These are phyloP conservation scores for Fusarium coicis DNA, from an alignment of 2,329 filamentous ascomycete species.

Conservation along the genomic window DNA sequence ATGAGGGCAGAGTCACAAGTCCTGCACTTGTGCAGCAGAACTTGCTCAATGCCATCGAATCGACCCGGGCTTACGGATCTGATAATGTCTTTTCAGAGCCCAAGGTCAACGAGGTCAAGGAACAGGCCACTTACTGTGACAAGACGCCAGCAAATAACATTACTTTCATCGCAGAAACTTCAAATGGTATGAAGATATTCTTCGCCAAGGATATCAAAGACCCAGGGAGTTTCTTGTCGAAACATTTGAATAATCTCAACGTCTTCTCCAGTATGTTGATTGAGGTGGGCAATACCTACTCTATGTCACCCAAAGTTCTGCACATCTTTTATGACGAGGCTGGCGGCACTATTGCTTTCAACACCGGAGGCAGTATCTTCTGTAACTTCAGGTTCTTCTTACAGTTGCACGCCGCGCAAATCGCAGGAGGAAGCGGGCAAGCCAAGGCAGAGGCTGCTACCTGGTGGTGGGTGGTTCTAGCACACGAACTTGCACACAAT, in stretches of 20 bases:
- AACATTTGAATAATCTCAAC: slow-evolving; percentile 71
- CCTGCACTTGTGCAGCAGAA: slow-evolving; percentile 74
- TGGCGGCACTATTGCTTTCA: slow-evolving; percentile 92
- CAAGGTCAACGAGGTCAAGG: slow-evolving; percentile 77
- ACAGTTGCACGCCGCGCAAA: slow-evolving; percentile 73
- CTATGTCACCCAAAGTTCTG: slow-evolving; percentile 72
- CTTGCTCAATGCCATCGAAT: slow-evolving; percentile 80
- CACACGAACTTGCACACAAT: slow-evolving; percentile 96
- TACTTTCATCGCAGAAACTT: slow-evolving; percentile 73
- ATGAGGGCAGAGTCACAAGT: slow-evolving; percentile 67
- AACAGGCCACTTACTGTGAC: slow-evolving; percentile 89
- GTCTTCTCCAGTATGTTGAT: slow-evolving; percentile 75
- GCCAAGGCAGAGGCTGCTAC: slow-evolving; percentile 75
- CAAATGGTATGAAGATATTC: slow-evolving; percentile 79
- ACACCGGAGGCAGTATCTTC: slow-evolving; percentile 86
- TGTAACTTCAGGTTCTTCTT: slow-evolving; percentile 92
- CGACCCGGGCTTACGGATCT: slow-evolving; percentile 81
- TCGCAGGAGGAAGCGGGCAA: slow-evolving; percentile 52
- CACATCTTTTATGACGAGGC: slow-evolving; percentile 88
- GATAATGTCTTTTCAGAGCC: slow-evolving; percentile 78
- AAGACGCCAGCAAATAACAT: slow-evolving; percentile 79
- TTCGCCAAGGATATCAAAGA: slow-evolving; percentile 66
- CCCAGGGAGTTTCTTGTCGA: slow-evolving; percentile 65
- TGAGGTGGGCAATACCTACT: slow-evolving; percentile 78
- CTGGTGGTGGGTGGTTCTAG: slow-evolving; percentile 96